Conservation (phyloP, 192 early-diverging fungal species). For the Linnemannia exigua region DNA sequence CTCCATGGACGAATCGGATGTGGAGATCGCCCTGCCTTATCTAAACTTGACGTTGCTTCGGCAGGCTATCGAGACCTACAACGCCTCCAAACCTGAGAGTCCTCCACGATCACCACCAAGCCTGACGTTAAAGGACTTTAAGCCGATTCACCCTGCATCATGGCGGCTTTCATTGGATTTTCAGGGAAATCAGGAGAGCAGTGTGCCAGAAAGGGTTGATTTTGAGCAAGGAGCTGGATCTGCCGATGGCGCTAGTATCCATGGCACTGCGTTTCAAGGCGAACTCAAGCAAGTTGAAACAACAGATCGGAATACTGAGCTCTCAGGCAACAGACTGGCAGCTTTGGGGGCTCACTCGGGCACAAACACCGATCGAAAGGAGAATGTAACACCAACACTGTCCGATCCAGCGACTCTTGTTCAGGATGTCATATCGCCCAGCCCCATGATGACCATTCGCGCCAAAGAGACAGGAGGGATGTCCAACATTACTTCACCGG, state of each 20-base stretch:
- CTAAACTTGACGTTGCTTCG: slow-evolving; percentile 33
- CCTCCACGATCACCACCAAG: background rate
- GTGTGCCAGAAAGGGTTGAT: background rate
- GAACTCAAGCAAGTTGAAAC: background rate
- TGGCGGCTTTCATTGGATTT: background rate
- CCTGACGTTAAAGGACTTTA: slow-evolving; percentile 12
- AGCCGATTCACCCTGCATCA: background rate
- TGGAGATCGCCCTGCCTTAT: slow-evolving; percentile 20
- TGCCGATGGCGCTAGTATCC: background rate
- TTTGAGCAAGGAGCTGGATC: background rate
- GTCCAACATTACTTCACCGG: slow-evolving; percentile 5
- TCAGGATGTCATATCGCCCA: background rate
- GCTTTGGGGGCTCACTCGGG: background rate
- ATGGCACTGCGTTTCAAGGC: background rate
- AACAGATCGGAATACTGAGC: background rate
- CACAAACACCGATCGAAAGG: background rate
- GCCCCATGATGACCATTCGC: background rate
- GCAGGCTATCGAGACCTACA: slow-evolving; percentile 48
- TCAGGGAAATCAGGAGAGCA: background rate
- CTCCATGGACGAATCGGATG: background rate
- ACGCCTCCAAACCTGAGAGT: slow-evolving; percentile 19
- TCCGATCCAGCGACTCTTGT: background rate
- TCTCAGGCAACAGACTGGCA: background rate
- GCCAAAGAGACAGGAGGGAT: background rate
- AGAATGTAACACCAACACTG: background rate